Conservation (phyloP, 306 rosid genomes). For the Herpetospermum pedunculosum region DNA sequence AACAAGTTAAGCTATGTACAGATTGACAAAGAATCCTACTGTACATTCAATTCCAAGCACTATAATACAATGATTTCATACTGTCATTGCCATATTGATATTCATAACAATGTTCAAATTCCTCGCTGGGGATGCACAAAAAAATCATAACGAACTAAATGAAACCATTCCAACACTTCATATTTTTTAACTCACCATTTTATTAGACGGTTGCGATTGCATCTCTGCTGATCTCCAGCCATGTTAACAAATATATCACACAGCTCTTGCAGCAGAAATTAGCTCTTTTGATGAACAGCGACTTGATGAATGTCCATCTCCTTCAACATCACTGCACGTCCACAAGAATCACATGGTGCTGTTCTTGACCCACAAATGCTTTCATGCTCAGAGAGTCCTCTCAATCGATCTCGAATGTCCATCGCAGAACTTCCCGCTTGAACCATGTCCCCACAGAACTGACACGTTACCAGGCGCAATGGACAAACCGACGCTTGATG, state of each 20-base stretch:
- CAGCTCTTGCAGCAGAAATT: background rate
- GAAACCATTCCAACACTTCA: background rate
- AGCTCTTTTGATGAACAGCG: slow-evolving; percentile 91
- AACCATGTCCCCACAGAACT: slow-evolving; percentile 97
- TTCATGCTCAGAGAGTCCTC: slow-evolving; percentile 92
- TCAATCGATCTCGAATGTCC: slow-evolving; percentile 65
- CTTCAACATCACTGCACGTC: slow-evolving; percentile 94
- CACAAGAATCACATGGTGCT: slow-evolving; percentile 91
- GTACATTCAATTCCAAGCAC: background rate
- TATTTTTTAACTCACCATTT: background rate
- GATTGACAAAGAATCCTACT: no score
- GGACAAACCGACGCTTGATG: slow-evolving; percentile 76
- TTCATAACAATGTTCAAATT: background rate
- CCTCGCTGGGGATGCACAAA: background rate
- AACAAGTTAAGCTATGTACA: no score
- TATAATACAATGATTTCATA: background rate
- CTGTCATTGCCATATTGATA: background rate
- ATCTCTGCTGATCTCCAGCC: background rate
- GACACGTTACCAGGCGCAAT: slow-evolving; percentile 61
- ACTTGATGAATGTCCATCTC: slow-evolving; percentile 91
- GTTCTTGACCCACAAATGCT: slow-evolving; percentile 92
- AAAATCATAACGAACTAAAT: background rate
- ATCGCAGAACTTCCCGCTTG: slow-evolving; percentile 74
- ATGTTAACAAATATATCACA: background rate
- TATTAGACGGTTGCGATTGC: background rate